Evolutionary conservation across 352 stramenopile species (phyloP), one percentile per base, ranked within the genome.

Genomic region (Phytophthora hibernalis): DNA sequence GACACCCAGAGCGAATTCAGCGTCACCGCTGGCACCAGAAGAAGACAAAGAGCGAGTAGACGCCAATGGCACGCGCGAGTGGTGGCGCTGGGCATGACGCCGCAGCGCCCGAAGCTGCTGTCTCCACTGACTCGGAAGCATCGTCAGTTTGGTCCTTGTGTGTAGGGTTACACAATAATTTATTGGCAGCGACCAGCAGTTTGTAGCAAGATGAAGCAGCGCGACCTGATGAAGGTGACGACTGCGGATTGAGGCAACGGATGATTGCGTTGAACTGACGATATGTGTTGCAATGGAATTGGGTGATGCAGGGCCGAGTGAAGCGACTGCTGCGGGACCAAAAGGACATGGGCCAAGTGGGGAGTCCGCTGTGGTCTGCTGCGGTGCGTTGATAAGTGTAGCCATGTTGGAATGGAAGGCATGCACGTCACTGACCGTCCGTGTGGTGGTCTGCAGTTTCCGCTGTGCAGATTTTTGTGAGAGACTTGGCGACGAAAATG

Each of bases 301-400:
- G 24, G 28, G 2, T 52, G 2, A 37, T 2, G 15, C 22, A 89
- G 80, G 74, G 82, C 4, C 82, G 83, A 38, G 80, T 92, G 47
- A 91, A 91, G 82, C 77, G 77, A 26, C 51, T 92, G 35, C 73
- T 92, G 38, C 78, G 76, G 37, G 79, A 85, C 22, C 78, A 90
- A 48, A 82, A 89, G 55, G 84, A 91, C 69, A 90, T 91, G 80
- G 84, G 84, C 2, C 80, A 90, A 77, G 71, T 92, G 53, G 72
- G 38, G 82, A 92, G 15, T 63, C 70, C 15, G 80, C 82, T 5
- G 66, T 85, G 45, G 43, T 82, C 16, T 72, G 69, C 40, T 89
- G 71, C 54, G 72, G 82, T 90, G 48, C 45, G 68, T 57, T 20
- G 22, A 1, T n/a, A 33, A 45, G 18, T 55, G 30, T 54, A 56